Evolutionary conservation across 2,329 filamentous ascomycete species (phyloP).

Genomic region (Aspergillus ochraceus): DNA sequence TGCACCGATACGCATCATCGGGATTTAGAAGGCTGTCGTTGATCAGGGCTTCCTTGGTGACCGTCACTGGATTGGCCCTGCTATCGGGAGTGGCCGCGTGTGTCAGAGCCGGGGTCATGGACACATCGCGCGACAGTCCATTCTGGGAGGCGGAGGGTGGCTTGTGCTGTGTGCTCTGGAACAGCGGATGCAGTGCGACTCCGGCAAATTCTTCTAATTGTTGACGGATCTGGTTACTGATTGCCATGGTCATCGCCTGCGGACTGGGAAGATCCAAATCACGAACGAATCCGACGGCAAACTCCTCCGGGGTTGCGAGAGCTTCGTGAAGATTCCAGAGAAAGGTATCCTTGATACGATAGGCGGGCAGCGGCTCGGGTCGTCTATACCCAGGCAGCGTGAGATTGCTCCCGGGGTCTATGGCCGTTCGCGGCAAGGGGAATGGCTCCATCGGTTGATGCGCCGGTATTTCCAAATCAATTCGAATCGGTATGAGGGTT

Average conservation of each 20-base stretch:
- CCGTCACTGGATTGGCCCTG: conserved; percentile 27
- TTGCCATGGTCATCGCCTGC: conserved; percentile 68
- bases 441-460: conserved; percentile 54
- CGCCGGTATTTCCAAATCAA: conserved; percentile 87
- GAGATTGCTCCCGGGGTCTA: conserved; percentile 56
- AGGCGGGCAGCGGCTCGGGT: conserved; percentile 78
- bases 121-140: conserved; percentile 52
- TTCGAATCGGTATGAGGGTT: conserved; percentile 90
- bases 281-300: conserved; percentile 85
- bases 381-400: conserved; percentile 74
- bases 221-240: conserved; percentile 90
- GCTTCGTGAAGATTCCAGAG: conserved; percentile 97
- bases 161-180: conserved; percentile 56
- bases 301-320: conserved; percentile 90
- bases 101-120: conserved; percentile 54
- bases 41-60: conserved; percentile 43
- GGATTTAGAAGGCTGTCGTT: conserved; percentile 78
- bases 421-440: conserved; percentile 43
- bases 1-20: conserved; percentile 91
- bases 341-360: conserved; percentile 91
- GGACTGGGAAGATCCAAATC: conserved; percentile 88
- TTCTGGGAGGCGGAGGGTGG: conserved; percentile 26
- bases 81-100: conserved; percentile 61
- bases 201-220: conserved; percentile 96
- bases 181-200: conserved; percentile 88